phyloP scores from a whole-genome alignment of 441 rosid genomes.

The Jatropha podagrica region DNA sequence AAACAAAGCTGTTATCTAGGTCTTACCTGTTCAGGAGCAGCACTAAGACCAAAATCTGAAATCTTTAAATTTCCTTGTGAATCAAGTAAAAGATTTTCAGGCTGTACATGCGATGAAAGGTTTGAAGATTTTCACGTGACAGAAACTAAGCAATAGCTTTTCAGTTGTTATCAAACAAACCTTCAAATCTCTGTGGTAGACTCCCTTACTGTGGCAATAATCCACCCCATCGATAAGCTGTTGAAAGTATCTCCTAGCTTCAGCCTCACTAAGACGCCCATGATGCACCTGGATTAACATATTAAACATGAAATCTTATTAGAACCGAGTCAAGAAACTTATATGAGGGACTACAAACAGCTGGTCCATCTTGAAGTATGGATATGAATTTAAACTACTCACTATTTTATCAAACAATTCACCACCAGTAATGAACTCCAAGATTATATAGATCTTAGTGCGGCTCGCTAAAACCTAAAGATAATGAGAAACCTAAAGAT shows the following conservation, averaged over 20 bases:
- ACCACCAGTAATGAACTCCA: constrained; percentile 97
- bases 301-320: constrained; percentile 12
- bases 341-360: neutral
- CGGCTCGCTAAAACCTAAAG: constrained; percentile 86
- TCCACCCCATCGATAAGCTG: constrained; percentile 98
- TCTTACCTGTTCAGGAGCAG: constrained; percentile 77
- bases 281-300: constrained; percentile 60
- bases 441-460: constrained; percentile 83
- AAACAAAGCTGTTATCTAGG: constrained; percentile 8
- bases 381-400: constrained; percentile 39
- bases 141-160: constrained; percentile 13
- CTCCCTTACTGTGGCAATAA: constrained; percentile 87
- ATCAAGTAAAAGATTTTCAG: constrained; percentile 93
- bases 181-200: constrained; percentile 95
- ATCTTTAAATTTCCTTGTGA: constrained; percentile 88
- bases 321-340: neutral
- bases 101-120: constrained; percentile 45
- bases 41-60: constrained; percentile 97
- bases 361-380: constrained; percentile 9
- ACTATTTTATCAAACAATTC: constrained; percentile 97
- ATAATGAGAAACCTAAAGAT: constrained; percentile 36
- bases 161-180: constrained; percentile 31
- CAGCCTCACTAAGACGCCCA: constrained; percentile 88
- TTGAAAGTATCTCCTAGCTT: constrained; percentile 82
- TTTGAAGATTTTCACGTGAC: constrained; percentile 21